A percentile compares a stretch with the other conserved stretches of the same genome.
Evolutionary conservation across 352 stramenopile species (phyloP).

Genomic region (Pythium brassicae): DNA sequence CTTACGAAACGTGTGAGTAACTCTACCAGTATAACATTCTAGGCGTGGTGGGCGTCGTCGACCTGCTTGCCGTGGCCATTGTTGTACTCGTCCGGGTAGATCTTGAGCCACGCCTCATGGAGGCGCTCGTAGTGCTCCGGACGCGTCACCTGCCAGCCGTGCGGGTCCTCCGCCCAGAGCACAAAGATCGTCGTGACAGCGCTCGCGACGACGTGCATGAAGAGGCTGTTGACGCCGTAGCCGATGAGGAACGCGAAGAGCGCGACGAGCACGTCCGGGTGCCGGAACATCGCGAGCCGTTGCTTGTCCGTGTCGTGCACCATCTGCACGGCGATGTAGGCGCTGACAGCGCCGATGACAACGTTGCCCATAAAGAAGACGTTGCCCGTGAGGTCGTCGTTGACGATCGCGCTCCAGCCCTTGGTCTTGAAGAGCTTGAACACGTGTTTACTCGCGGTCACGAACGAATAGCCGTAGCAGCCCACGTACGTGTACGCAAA

Average conservation of each 20-base stretch:
- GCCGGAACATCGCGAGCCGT: conserved; percentile 51
- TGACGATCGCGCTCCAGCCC: conserved; percentile 87
- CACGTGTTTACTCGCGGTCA: conserved; percentile 68
- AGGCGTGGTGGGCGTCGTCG: conserved; percentile 17
- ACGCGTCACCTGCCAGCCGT: conserved; percentile 66
- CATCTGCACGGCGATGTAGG: conserved; percentile 58
- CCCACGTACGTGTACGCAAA: conserved; percentile 88
- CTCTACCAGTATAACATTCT: too few relatives aligned
- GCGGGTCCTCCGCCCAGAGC: conserved; percentile 77
- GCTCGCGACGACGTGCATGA: conserved; percentile 73
- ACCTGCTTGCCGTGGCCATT: conserved; percentile 67
- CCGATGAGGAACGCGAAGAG: conserved; percentile 74
- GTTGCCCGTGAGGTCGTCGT: conserved; percentile 83
- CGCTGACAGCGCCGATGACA: conserved; percentile 60
- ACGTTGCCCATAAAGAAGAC: conserved; percentile 84
- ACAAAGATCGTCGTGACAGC: conserved; percentile 84
- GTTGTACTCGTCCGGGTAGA: conserved; percentile 85
- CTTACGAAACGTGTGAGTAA: too few relatives aligned
- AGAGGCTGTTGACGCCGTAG: conserved; percentile 66
- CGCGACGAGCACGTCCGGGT: conserved; percentile 59
- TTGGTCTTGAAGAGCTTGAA: conserved; percentile 77
- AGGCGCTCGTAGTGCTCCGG: conserved; percentile 68
- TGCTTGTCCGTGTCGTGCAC: conserved; percentile 43
- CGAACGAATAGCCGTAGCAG: conserved; percentile 84
- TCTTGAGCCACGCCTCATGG: conserved; percentile 73